phyloP scores from a whole-genome alignment of 139 green algal species.

The Chlorella sp. region DNA sequence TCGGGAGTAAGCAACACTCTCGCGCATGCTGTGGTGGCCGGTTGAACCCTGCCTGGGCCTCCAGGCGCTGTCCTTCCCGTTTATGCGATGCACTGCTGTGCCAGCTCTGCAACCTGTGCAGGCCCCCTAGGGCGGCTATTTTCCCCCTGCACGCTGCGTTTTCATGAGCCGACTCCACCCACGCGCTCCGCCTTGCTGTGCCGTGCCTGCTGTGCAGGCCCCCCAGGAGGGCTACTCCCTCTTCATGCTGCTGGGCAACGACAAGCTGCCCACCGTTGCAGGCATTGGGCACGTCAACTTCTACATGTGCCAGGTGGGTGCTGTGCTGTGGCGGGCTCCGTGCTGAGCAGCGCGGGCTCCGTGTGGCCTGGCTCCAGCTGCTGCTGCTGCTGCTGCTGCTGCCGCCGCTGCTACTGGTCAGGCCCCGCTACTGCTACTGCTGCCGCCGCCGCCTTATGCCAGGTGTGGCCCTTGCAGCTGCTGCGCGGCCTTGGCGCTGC shows the following conservation, averaged over 20 bases:
- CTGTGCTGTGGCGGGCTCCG: too few species aligned
- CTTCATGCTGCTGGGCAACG: conserved; percentile 39
- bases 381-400: too few species aligned
- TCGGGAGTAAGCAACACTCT: too few species aligned
- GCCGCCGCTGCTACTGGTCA: too few species aligned
- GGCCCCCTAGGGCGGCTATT: neutral
- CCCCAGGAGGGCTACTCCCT: conserved; percentile 11
- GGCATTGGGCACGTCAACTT: conserved; percentile 38
- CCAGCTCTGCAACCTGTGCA: neutral
- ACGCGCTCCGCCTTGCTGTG: too few species aligned
- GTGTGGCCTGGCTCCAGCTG: neutral
- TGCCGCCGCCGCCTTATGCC: too few species aligned
- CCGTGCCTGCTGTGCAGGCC: neutral
- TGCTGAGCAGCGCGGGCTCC: neutral
- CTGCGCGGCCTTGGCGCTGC: neutral
- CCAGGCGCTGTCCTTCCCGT: too few species aligned
- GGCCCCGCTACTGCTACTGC: too few species aligned
- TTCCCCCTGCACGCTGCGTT: conserved; percentile 23
- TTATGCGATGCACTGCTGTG: too few species aligned
- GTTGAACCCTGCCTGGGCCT: too few species aligned
- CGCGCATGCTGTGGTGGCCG: too few species aligned
- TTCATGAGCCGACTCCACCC: too few species aligned
- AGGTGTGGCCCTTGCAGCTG: neutral
- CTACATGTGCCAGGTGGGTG: conserved; percentile 32
- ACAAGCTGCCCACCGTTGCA: conserved; percentile 31